Percentiles rank a stretch among this genome's conserved stretches.
Evolutionary conservation across 2,329 filamentous ascomycete genomes (phyloP).

Genomic region (Cladosporium sp.): DNA sequence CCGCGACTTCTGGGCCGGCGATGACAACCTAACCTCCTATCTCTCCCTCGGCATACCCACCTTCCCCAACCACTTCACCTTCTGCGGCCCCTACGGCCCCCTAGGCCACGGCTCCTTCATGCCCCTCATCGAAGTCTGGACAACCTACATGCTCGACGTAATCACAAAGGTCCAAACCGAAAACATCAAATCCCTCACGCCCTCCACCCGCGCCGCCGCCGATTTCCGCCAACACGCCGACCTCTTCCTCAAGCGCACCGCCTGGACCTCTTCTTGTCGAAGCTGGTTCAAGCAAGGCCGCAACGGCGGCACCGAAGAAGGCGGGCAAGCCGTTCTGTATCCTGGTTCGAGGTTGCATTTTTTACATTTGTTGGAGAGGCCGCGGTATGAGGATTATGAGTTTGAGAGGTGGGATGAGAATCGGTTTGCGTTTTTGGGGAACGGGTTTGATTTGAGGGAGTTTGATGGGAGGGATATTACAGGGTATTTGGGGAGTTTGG

Average conservation of each 20-base stretch:
- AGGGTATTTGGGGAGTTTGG: slow-evolving; percentile 45
- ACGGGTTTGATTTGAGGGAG: slow-evolving; percentile 48
- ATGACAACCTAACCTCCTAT: slow-evolving; percentile 42
- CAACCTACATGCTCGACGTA: slow-evolving; percentile 42
- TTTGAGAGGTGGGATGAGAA: slow-evolving; percentile 44
- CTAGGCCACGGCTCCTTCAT: slow-evolving; percentile 44
- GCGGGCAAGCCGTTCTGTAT: slow-evolving; percentile 42
- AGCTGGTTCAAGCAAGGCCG: slow-evolving; percentile 42
- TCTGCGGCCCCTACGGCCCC: slow-evolving; percentile 45
- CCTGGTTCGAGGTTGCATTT: slow-evolving; percentile 43
- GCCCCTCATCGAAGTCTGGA: slow-evolving; percentile 44
- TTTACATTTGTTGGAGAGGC: slow-evolving; percentile 39
- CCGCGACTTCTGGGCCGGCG: slow-evolving; percentile 39
- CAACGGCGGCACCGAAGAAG: slow-evolving; percentile 20
- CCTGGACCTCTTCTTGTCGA: slow-evolving; percentile 38
- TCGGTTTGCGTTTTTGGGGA: slow-evolving; percentile 44
- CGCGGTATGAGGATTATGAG: slow-evolving; percentile 46
- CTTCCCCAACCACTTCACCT: slow-evolving; percentile 48
- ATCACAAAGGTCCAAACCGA: slow-evolving; percentile 45
- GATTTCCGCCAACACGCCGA: slow-evolving; percentile 44
- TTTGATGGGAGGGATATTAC: slow-evolving; percentile 51
- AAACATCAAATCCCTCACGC: slow-evolving; percentile 43
- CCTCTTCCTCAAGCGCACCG: slow-evolving; percentile 42
- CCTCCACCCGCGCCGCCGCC: slow-evolving; percentile 33
- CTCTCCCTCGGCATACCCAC: slow-evolving; percentile 43